Evolutionary conservation across 371 early-diverging fungal genomes (phyloP).

Genomic region (Fennellomyces sp.): DNA sequence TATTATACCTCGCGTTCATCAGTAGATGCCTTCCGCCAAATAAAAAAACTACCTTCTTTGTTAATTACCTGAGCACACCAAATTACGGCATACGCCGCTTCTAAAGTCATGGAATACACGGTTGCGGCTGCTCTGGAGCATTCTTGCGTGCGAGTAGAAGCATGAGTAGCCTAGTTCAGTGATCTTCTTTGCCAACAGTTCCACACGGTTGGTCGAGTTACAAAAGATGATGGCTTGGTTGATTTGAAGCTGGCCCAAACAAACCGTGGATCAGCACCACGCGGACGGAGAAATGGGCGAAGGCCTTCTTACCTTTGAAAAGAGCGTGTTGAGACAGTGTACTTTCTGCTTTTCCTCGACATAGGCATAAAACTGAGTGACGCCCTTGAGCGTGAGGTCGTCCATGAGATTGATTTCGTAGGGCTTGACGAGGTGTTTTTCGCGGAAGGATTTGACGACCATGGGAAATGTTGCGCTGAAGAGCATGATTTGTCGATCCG

Average conservation of each 20-base stretch:
- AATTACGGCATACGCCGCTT: slow-evolving; percentile 93
- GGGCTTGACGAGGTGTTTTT: slow-evolving; percentile 90
- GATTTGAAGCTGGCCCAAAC: slow-evolving; percentile 81
- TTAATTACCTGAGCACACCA: slow-evolving; percentile 84
- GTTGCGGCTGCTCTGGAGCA: slow-evolving; percentile 98
- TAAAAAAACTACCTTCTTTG: background rate
- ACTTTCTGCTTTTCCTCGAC: slow-evolving; percentile 99
- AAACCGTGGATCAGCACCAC: background rate
- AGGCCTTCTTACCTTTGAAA: slow-evolving; percentile 84
- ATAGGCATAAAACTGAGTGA: slow-evolving; percentile 99
- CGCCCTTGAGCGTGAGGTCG: slow-evolving; percentile 95
- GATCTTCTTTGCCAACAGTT: slow-evolving; percentile 97
- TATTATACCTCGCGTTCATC: slow-evolving; percentile 14
- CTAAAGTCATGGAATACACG: slow-evolving; percentile 98
- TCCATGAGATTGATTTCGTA: slow-evolving; percentile 99
- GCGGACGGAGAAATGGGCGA: too few relatives aligned
- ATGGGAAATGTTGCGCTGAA: slow-evolving; percentile 99
- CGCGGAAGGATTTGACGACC: slow-evolving; percentile 94
- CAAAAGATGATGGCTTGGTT: slow-evolving; percentile 99
- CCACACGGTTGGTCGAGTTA: slow-evolving; percentile 97
- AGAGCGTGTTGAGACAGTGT: slow-evolving; percentile 96
- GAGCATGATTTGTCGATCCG: slow-evolving; percentile 92
- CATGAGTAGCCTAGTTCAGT: slow-evolving; percentile 98
- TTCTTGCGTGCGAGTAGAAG: slow-evolving; percentile 98
- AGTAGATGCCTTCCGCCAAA: background rate